These are phyloP conservation scores for Sinapis alba DNA, from an alignment of 441 rosid species.

Conservation along the genomic window DNA sequence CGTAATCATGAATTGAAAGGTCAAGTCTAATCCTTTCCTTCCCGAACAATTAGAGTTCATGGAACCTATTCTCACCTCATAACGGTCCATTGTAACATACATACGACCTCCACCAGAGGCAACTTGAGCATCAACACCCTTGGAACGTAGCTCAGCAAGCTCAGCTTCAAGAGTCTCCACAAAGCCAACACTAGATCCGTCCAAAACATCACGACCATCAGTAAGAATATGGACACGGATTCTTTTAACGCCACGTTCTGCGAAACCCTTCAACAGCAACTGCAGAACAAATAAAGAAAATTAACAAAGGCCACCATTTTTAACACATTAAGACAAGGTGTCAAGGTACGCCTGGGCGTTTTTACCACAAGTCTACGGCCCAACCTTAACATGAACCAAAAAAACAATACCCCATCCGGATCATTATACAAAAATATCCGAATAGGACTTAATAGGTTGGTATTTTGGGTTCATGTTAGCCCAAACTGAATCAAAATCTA, in stretches of 20 bases:
- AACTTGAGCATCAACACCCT: conserved; percentile 85
- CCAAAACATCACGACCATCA: conserved; percentile 95
- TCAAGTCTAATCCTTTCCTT: background rate
- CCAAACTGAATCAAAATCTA: no score
- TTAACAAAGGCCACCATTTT: no score
- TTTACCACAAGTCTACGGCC: no score
- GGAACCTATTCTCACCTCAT: conserved; percentile 59
- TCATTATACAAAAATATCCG: no score
- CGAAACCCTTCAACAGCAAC: conserved; percentile 82
- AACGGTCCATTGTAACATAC: conserved; percentile 97
- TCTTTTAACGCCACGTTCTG: conserved; percentile 85
- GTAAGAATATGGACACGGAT: conserved; percentile 95
- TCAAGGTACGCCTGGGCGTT: no score
- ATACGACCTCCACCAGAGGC: conserved; percentile 99
- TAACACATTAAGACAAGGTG: no score
- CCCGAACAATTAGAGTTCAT: background rate
- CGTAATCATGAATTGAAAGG: background rate
- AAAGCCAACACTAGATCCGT: conserved; percentile 44
- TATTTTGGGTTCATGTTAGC: no score
- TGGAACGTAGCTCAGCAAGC: conserved; percentile 57
- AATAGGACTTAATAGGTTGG: no score
- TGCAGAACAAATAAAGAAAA: conserved; percentile 31
- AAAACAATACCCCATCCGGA: no score
- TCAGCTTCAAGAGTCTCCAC: conserved; percentile 84
- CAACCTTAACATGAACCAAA: no score